Evolutionary conservation across 768 basidiomycete genomes (phyloP), one percentile per base, ranked within the genome.

Genomic region (Calocera viscosa): DNA sequence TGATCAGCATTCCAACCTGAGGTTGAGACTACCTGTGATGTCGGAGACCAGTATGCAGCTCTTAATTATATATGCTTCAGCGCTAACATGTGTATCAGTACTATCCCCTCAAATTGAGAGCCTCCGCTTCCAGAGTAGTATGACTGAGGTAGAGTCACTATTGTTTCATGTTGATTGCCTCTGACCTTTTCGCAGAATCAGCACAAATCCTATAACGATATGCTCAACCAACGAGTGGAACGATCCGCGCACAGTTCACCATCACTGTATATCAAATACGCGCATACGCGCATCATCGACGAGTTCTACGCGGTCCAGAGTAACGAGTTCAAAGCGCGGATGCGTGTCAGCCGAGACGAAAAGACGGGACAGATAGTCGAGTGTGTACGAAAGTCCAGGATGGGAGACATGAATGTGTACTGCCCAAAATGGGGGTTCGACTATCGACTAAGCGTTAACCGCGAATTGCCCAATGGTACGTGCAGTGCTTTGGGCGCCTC

Each of bases 361-460:
- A 89, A 86, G 74, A 86, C 85, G 0, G 82, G 82, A 1, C 68
- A 77, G n/a, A 83, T 92, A 26, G 69, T 83, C 22, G 87, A 88
- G 70, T 82, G 85, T 71, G 83, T 90, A 75, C 82, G 83, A 70
- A 98, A 99, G 76, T 79, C 87, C 17, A 82, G 94, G 63, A 77
- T 99, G 26, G 94, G 88, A 5, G 86, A 95, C 75, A 77, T 99
- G 73, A 91, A 99, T 75, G 81, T 99, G 30, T 88, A 83, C 75
- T 85, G 85, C 72, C 95, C 95, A 8, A 89, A 89, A 73, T 80
- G 86, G 26, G 74, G 79, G 0, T 91, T 89, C 49, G 96, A 99
- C 76, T 98, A 92, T 91, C 79, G 96, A 66, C 81, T 99, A 3
- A 94, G 91, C 70, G 91, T 98, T 5, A 97, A 85, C 74, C 73